Evolutionary conservation across 2,329 filamentous ascomycete genomes (phyloP).

Genomic region (Trichophyton rubrum): DNA sequence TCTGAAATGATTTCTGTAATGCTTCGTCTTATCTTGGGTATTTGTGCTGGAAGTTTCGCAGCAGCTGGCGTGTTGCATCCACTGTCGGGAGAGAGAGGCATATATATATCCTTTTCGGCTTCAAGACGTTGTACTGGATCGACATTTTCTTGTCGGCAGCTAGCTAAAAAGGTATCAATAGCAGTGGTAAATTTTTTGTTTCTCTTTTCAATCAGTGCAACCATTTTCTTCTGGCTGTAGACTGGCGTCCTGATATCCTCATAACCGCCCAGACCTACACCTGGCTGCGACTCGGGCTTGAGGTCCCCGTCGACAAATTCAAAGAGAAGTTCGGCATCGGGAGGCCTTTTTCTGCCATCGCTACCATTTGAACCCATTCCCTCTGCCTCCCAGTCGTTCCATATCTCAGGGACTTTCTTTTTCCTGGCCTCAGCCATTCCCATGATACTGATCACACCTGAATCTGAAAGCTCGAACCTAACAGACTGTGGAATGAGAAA

Average conservation of each 20-base stretch:
- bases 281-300: conserved; percentile 57
- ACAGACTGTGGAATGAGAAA: conserved; percentile 65
- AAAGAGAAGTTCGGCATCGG: conserved; percentile 66
- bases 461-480: conserved; percentile 75
- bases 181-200: conserved; percentile 72
- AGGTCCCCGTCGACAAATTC: conserved; percentile 88
- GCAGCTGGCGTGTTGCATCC: conserved; percentile 28
- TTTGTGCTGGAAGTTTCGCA: conserved; percentile 50
- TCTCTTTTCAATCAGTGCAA: conserved; percentile 73
- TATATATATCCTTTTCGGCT: conserved; percentile 44
- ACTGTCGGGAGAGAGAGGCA: conserved; percentile 47
- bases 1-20: conserved; percentile 78
- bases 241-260: conserved; percentile 85
- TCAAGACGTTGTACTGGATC: conserved; percentile 58
- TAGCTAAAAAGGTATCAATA: conserved; percentile 62
- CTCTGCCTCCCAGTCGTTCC: conserved; percentile 41
- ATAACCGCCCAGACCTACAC: conserved; percentile 49
- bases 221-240: conserved; percentile 86
- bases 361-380: conserved; percentile 25
- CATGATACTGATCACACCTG: conserved; percentile 69
- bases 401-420: conserved; percentile 35
- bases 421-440: conserved; percentile 35
- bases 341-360: conserved; percentile 24
- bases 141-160: conserved; percentile 49
- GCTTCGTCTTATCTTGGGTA: conserved; percentile 65